These are phyloP conservation scores for Piper longum DNA, from an alignment of 164 flowering plant species.

Conservation along the genomic window DNA sequence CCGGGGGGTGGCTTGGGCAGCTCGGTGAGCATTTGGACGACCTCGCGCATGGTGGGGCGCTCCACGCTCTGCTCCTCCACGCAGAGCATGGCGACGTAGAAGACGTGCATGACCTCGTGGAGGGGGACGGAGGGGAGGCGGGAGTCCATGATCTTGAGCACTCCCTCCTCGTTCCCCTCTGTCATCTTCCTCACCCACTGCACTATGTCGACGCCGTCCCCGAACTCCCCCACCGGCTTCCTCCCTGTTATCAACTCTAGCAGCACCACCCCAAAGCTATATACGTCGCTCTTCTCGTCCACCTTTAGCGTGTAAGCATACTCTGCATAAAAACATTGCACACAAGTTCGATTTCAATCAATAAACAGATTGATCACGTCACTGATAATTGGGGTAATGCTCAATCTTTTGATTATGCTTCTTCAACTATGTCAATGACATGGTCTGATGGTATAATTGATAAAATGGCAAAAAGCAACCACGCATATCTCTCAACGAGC, in stretches of 20 bases:
- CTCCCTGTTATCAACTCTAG: constrained; percentile 73
- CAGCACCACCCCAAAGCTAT: constrained; percentile 93
- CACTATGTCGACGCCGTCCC: constrained; percentile 96
- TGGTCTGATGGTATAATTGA: too few relatives aligned
- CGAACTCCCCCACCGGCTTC: constrained; percentile 96
- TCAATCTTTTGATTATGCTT: too few relatives aligned
- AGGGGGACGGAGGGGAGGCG: constrained; percentile 72
- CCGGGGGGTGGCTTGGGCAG: constrained; percentile 49
- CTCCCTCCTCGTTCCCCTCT: constrained; percentile 74
- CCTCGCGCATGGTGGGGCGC: constrained; percentile 96
- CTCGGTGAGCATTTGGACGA: constrained; percentile 84
- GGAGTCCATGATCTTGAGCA: constrained; percentile 61
- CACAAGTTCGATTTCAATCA: not conserved
- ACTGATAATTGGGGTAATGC: too few relatives aligned
- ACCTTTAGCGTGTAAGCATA: constrained; percentile 93
- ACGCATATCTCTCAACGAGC: too few relatives aligned
- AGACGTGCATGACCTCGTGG: constrained; percentile 85
- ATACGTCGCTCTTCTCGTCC: constrained; percentile 93
- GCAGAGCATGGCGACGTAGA: constrained; percentile 93
- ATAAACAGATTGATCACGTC: too few relatives aligned
- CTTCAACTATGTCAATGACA: too few relatives aligned
- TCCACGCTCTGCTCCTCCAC: constrained; percentile 94
- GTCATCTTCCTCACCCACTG: constrained; percentile 95
- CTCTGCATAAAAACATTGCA: constrained; percentile 28
- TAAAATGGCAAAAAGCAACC: too few relatives aligned